These are phyloP conservation scores for Iberis amara DNA, from an alignment of 441 rosid genomes.

Conservation along the genomic window DNA sequence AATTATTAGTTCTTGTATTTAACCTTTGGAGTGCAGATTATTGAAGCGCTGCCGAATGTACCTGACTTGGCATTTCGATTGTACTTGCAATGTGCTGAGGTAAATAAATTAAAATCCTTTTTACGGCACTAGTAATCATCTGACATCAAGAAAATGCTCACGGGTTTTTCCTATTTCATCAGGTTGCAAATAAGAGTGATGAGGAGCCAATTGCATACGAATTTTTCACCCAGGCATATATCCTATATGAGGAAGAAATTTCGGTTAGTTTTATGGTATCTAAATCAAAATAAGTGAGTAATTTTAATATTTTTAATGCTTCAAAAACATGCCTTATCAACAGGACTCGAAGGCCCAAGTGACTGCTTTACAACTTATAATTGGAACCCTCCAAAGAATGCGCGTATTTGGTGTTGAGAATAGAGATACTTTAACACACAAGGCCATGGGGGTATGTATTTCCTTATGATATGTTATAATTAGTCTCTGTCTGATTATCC, in stretches of 20 bases:
- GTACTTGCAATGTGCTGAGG: conserved; percentile 96
- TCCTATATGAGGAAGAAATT: conserved; percentile 88
- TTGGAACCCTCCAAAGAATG: conserved; percentile 96
- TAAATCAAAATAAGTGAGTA: conserved; percentile 41
- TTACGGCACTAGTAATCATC: conserved; percentile 6
- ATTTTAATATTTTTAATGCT: conserved; percentile 19
- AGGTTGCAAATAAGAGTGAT: conserved; percentile 94
- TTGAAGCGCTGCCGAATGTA: conserved; percentile 66
- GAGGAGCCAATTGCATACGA: conserved; percentile 86
- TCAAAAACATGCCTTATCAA: too few species aligned
- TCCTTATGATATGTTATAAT: background rate
- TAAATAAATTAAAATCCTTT: conserved; percentile 26
- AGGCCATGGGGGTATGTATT: conserved; percentile 87
- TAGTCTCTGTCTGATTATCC: too few species aligned
- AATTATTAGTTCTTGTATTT: too few species aligned
- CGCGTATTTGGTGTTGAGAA: conserved; percentile 89
- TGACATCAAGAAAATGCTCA: background rate
- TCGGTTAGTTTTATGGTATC: conserved; percentile 25
- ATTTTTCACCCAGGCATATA: conserved; percentile 93
- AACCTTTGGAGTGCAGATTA: conserved; percentile 11
- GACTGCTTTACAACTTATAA: conserved; percentile 77
- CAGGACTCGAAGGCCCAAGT: conserved; percentile 97
- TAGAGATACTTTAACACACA: conserved; percentile 84
- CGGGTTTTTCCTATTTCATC: conserved; percentile 5
- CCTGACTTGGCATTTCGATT: conserved; percentile 78